Evolutionary conservation across 305 asterid species (phyloP), one percentile per base, ranked within the genome.

Genomic region (Andrographis paniculata): DNA sequence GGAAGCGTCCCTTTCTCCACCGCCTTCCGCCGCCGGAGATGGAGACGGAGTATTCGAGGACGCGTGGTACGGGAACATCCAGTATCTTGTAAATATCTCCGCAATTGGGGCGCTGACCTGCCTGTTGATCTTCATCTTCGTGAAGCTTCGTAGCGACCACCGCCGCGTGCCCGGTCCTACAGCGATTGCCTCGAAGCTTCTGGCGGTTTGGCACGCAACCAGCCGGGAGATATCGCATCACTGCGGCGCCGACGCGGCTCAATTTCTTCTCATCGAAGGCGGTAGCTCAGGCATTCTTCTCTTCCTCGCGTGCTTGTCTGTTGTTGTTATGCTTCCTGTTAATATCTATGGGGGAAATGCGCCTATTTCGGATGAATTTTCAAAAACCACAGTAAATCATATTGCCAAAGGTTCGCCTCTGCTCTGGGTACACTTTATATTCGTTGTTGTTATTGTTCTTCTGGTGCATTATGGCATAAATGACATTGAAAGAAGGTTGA

Each of bases 151-250:
- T 31, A 80, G 89, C 74, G 99, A 92, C 43, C 99, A 87, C 63
- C 94, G 93, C 50, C 96, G 95, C 42, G 80, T 87, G 54, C 93
- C 99, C 9, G 94, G 94, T 0, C 87, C 87, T 57, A 72, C 94
- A 2, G 93, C 99, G 46, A 72, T 92, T 50, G 71, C 60, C 33
- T 77, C 93, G 36, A 92, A 87, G 77, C 96, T 92, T 16, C 94
- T 87, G 39, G 96, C 99, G 8, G 96, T 78, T n/a, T 92, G 99
- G 96, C 93, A 87, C 61, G 95, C 96, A 52, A 81, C 95, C 46
- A 78, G 95, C 44, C 77, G 82, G 15, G 91, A 87, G 73, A 87
- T 92, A 61, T 91, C 99, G 49, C 79, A 72, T 37, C 96, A 87
- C 61, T 84, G 96, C 35, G 99, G 96, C 1, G 99, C 99, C 28